These are phyloP conservation scores for Solanum etuberosum DNA, from an alignment of 257 asterid species.

Conservation along the genomic window DNA sequence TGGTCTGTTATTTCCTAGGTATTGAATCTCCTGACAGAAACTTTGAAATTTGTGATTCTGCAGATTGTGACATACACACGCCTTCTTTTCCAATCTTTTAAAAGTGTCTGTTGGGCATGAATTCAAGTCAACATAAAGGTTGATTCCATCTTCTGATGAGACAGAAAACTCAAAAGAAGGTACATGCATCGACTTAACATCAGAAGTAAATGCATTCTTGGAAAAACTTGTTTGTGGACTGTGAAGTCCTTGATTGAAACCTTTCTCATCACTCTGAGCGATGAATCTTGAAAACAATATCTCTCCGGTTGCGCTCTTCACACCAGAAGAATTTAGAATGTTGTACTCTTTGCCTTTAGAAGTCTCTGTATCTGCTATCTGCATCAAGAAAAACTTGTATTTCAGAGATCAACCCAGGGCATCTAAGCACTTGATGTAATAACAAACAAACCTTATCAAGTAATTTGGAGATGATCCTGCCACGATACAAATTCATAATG, in stretches of 20 bases:
- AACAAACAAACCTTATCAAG: neutral
- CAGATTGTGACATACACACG: constrained; percentile 1
- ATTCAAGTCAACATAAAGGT: constrained; percentile 20
- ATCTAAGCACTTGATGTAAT: neutral
- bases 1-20: constrained; percentile 6
- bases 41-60: constrained; percentile 9
- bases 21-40: constrained; percentile 19
- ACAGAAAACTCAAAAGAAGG: constrained; percentile 20
- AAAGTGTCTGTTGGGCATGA: constrained; percentile 10
- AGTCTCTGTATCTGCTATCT: neutral
- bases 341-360: neutral
- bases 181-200: neutral
- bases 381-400: neutral
- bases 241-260: neutral
- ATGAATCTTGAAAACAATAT: neutral
- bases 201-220: constrained; percentile 3
- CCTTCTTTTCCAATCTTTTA: constrained; percentile 11
- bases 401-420: neutral
- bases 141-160: constrained; percentile 18
- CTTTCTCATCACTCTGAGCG: neutral
- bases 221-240: neutral
- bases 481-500: neutral
- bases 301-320: neutral
- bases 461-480: neutral
- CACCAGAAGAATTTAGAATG: neutral